Evolutionary conservation across 176 grass and related monocot genomes (phyloP), one percentile per base, ranked within the genome.

Genomic region (Oryza officinalis): DNA sequence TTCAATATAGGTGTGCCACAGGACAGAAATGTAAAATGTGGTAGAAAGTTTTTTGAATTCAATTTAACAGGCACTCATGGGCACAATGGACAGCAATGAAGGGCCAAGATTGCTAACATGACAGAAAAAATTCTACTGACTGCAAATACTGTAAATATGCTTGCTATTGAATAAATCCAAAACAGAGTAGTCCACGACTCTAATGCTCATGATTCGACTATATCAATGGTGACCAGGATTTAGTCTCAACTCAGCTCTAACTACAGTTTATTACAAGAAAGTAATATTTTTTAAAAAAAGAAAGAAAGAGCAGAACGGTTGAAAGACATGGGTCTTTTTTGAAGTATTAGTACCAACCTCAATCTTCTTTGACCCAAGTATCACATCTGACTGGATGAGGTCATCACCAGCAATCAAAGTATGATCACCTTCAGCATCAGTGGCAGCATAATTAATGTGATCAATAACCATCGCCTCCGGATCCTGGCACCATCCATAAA

Each of bases 371-470:
- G 80, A 86, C 6, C 97, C 97, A 20, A 94, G 84, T 80, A 99
- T 96, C 30, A 94, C 89, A 92, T 90, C 82, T 31, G 93, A 94
- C 71, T 96, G 32, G 79, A 99, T 96, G 54, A 96, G 79, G 80
- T 89, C 91, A 71, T 94, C 89, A 32, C 83, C 78, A 33, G 93
- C 93, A 67, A 99, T 94, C 73, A 96, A 79, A 61, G 91, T 99
- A 67, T 94, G 97, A 65, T 96, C 93, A 54, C 93, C 93, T 82
- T 99, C 93, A 52, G 83, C 76, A 78, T 91, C 89, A 1, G 88
- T 92, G 28, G 90, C 86, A 10, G 97, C 93, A 84, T 96, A 96
- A 63, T 90, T 90, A 38, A 87, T 91, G 74, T 99, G 97, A 77
- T 96, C 97, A 84, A 94, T 86, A 65, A 99, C 91, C 89, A 96